A percentile compares a stretch with the other conserved stretches of the same genome.
Conservation (phyloP, 2,329 filamentous ascomycete species). For the Cryphonectria japonica region DNA sequence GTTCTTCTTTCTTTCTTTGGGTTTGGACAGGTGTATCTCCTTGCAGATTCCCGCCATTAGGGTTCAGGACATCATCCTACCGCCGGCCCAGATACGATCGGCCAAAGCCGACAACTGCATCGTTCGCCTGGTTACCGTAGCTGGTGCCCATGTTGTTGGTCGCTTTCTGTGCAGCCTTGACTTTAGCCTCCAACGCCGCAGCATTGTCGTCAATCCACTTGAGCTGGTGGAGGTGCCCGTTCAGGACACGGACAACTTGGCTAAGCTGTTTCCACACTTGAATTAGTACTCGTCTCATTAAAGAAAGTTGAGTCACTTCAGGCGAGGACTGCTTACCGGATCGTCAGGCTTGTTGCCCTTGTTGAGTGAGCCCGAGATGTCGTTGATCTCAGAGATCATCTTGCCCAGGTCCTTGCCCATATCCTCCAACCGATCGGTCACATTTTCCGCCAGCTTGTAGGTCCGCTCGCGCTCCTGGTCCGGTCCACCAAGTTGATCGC, state of each 20-base stretch:
- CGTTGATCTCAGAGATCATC: slow-evolving; percentile 99
- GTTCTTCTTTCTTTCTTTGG: neutral
- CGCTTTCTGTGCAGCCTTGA: slow-evolving; percentile 79
- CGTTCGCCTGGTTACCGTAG: slow-evolving; percentile 64
- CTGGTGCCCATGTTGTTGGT: slow-evolving; percentile 64
- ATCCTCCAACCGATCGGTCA: slow-evolving; percentile 87
- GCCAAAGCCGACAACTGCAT: slow-evolving; percentile 87
- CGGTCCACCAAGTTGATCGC: slow-evolving; percentile 79
- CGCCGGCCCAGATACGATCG: slow-evolving; percentile 81
- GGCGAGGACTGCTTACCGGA: slow-evolving; percentile 63
- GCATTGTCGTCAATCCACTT: slow-evolving; percentile 93
- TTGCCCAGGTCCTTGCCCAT: slow-evolving; percentile 90
- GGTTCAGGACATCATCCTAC: slow-evolving; percentile 42
- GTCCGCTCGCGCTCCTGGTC: slow-evolving; percentile 96
- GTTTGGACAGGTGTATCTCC: neutral
- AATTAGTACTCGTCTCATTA: slow-evolving; percentile 33
- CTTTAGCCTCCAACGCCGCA: slow-evolving; percentile 78
- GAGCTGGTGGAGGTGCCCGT: slow-evolving; percentile 87
- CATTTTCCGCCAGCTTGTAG: slow-evolving; percentile 92
- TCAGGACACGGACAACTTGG: slow-evolving; percentile 93
- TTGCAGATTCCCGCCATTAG: no score
- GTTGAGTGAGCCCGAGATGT: slow-evolving; percentile 84
- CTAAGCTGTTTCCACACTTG: slow-evolving; percentile 64
- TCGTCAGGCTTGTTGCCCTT: slow-evolving; percentile 89
- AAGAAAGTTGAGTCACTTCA: neutral